Base-by-base conservation (phyloP, 2,329 filamentous ascomycete genomes). In the Waltergamsia citrina region DNA sequence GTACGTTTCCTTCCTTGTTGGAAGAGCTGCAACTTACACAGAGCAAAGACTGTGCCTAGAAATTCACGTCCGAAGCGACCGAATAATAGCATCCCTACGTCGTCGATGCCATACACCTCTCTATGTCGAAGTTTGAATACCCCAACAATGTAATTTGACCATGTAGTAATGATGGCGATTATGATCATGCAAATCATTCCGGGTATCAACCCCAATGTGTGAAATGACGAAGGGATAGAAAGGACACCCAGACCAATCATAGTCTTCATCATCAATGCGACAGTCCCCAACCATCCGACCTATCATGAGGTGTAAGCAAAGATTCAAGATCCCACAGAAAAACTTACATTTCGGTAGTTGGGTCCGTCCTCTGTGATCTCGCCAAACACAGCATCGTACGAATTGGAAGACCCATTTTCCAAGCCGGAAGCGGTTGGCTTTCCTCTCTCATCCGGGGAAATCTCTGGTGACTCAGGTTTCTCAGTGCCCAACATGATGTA, bases 51-150 rank as follows among this genome's bases (percentile, higher is more conserved):
- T 19, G 41, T 41, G 5, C 52, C 59, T 15, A 70, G 53, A 18
- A 65, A 33, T 32, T 63, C 62, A 4, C 61, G 56, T 2, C 67
- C 67, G 5, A 59, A 35, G 3, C 50, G 54, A 11, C 69, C 69
- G 39, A 69, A 67, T n/a, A 73, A 53, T 24, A 69, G 48, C 4
- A 43, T 42, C n/a, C 67, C 69, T 0, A 62, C 69, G 41, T 73
- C 69, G 33, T 70, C 69, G 35, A 74, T 69, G 20, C 65, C 60
- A 43, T 74, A 72, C 1, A 72, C 62, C 15, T 65, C 57, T 2
- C 58, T 60, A 41, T 74, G 69, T 7, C 51, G 50, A 12, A 64
- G 43, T 43, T 74, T 74, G 52, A 73, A 73, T 11, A 53, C 47
- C 5, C 65, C 67, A 65, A 36, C 22, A 11, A 36, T 21, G 12